These are phyloP conservation scores for Magnusiomyces tetraspermus DNA, from an alignment of 1,139 yeast genomes.

Conservation along the genomic window DNA sequence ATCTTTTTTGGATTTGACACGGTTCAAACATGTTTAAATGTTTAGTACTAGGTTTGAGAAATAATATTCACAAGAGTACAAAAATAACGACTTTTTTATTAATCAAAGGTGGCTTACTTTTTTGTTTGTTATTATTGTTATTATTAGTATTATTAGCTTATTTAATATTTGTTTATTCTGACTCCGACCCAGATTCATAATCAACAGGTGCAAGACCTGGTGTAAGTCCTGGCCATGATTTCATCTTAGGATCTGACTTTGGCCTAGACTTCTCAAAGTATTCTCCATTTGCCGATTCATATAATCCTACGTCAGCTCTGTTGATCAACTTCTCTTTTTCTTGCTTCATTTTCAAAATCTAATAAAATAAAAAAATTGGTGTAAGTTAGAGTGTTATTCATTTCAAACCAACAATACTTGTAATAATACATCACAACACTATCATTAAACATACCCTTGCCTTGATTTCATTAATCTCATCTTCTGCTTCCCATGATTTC, in stretches of 20 bases:
- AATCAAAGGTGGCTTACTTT: too few species aligned
- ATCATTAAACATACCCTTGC: slow-evolving; percentile 8
- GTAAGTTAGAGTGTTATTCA: background rate
- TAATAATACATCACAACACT: background rate
- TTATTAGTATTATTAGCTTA: background rate
- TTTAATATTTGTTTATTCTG: too few species aligned
- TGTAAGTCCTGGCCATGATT: slow-evolving; percentile 60
- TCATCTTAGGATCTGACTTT: slow-evolving; percentile 14
- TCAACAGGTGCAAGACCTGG: slow-evolving; percentile 92
- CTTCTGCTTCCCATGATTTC: slow-evolving; percentile 16
- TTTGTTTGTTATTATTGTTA: background rate
- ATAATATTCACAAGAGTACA: too few species aligned
- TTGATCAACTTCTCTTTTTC: slow-evolving; percentile 10
- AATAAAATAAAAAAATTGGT: background rate
- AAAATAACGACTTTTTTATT: too few species aligned
- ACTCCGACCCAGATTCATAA: slow-evolving; percentile 31
- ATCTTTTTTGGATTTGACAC: too few species aligned
- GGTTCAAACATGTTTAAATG: too few species aligned
- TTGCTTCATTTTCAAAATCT: slow-evolving; percentile 12
- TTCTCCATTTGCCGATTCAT: slow-evolving; percentile 11
- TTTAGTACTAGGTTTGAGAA: too few species aligned
- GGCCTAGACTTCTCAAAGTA: slow-evolving; percentile 12
- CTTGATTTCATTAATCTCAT: slow-evolving; percentile 18
- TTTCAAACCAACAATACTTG: background rate
- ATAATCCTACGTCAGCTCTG: slow-evolving; percentile 10